Evolutionary conservation across 805 yeast species (phyloP).

Genomic region (Candida manassasensis): DNA sequence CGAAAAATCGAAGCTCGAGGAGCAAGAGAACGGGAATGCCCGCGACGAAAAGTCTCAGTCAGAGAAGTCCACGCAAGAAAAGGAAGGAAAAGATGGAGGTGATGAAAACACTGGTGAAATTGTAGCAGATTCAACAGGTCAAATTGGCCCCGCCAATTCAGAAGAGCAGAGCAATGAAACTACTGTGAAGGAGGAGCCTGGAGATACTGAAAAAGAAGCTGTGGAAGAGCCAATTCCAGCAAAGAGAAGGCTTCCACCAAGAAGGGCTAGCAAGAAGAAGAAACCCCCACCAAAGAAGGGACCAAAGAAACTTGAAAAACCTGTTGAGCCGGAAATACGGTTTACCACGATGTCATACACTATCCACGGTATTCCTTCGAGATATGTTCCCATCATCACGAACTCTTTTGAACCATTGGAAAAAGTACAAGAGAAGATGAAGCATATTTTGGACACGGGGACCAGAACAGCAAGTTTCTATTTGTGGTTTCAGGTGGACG

Average conservation of each 20-base stretch:
- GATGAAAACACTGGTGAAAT: slow-evolving; percentile 7
- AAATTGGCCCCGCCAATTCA: slow-evolving; percentile 16
- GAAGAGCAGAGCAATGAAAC: slow-evolving; percentile 9
- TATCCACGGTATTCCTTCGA: slow-evolving; percentile 59
- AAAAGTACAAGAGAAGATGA: slow-evolving; percentile 59
- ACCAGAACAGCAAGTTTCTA: slow-evolving; percentile 55
- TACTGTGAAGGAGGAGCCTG: slow-evolving; percentile 12
- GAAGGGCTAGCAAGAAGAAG: slow-evolving; percentile 13
- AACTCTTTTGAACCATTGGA: slow-evolving; percentile 60
- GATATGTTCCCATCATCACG: slow-evolving; percentile 57
- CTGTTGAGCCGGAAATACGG: slow-evolving; percentile 41
- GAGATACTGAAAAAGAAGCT: slow-evolving; percentile 8
- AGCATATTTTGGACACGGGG: slow-evolving; percentile 53
- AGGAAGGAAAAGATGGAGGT: slow-evolving; percentile 9
- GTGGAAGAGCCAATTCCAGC: slow-evolving; percentile 10
- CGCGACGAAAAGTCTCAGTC: slow-evolving; percentile 7
- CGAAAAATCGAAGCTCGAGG: slow-evolving; percentile 8
- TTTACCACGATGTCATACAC: slow-evolving; percentile 65
- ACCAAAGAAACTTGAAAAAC: slow-evolving; percentile 23
- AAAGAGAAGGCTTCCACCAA: slow-evolving; percentile 15
- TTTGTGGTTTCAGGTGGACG: slow-evolving; percentile 83
- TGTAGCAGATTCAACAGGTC: slow-evolving; percentile 10
- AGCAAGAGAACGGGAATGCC: slow-evolving; percentile 14
- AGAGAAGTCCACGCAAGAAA: slow-evolving; percentile 12
- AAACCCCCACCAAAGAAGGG: slow-evolving; percentile 11